These are phyloP conservation scores for Fraxinus platypoda DNA, from an alignment of 305 asterid species.

Conservation along the genomic window DNA sequence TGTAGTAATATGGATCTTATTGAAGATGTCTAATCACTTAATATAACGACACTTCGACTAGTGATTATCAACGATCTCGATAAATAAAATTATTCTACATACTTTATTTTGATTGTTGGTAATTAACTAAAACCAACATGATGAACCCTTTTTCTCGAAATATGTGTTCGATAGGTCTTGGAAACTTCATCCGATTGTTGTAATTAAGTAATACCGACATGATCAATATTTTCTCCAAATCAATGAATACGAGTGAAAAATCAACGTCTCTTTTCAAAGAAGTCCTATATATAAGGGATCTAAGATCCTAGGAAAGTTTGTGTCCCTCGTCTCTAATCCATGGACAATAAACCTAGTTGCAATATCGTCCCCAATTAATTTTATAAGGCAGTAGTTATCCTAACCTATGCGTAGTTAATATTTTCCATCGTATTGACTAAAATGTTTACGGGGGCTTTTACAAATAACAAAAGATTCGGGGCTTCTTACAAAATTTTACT, in stretches of 20 bases:
- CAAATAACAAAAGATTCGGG: conserved; percentile 32
- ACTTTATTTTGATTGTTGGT: no score
- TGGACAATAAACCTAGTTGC: not conserved
- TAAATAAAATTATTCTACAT: no score
- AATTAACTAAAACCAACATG: not conserved
- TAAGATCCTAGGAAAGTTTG: not conserved
- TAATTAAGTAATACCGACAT: no score
- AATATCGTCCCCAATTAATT: not conserved
- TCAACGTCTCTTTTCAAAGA: not conserved
- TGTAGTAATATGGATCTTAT: no score
- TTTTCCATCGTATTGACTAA: not conserved
- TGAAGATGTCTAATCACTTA: no score
- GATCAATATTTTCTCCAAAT: no score
- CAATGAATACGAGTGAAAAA: no score
- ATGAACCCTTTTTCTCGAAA: no score
- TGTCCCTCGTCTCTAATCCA: not conserved
- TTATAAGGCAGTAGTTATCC: not conserved
- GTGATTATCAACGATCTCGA: no score
- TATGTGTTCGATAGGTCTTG: not conserved
- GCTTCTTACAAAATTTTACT: conserved; percentile 15
- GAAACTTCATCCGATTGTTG: no score
- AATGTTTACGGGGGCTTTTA: conserved; percentile 18
- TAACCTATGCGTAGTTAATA: not conserved
- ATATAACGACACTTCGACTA: no score
- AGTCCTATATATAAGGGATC: not conserved